Evolutionary conservation across 2,329 filamentous ascomycete species (phyloP), one percentile per base, ranked within the genome.

Genomic region (Exophiala aquamarina): DNA sequence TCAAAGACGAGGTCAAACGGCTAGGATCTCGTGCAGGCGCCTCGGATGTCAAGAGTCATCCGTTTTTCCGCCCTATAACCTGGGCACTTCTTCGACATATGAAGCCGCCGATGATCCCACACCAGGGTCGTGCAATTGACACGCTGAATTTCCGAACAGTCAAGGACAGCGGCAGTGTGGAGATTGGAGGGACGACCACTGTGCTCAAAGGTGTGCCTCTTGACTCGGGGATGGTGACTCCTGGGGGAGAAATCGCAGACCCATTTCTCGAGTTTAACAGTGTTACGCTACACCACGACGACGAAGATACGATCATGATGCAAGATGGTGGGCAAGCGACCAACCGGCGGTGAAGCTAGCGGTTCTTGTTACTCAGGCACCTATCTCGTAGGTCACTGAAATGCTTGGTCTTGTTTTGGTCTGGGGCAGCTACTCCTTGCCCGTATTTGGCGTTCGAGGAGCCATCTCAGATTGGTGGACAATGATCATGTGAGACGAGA

Each of bases 211-310:
- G 90, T 2, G 89, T 95, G 10, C 89, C 90, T 7, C 73, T 95
- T 51, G 90, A 95, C 63, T 92, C 86, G 34, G 89, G 88, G 1
- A 75, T 95, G 43, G 82, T 86, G 2, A 97, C 92, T 2, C 92
- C 92, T 1, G 88, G 87, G 35, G 87, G 78, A 29, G 92, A 96
- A 64, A 66, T 85, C 29, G 76, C 81, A 3, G 93, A 98, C 76
- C 93, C 93, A 2, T 98, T 98, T 65, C 89, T 96, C 69, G 93
- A 97, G 68, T 98, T 98, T 71, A 98, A 97, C 75, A 95, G 89
- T 65, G 91, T 98, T 33, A 98, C 93, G 41, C 75, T 98, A 52
- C 92, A 97, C 68, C 93, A 98, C 64, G 93, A 97, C 47, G 93
- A 90, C 13, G 92, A 96, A 59, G 87, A 90, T 19, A 47, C 34